phyloP scores from a whole-genome alignment of 176 grass and related monocot species.

The Pontederia paniculata region DNA sequence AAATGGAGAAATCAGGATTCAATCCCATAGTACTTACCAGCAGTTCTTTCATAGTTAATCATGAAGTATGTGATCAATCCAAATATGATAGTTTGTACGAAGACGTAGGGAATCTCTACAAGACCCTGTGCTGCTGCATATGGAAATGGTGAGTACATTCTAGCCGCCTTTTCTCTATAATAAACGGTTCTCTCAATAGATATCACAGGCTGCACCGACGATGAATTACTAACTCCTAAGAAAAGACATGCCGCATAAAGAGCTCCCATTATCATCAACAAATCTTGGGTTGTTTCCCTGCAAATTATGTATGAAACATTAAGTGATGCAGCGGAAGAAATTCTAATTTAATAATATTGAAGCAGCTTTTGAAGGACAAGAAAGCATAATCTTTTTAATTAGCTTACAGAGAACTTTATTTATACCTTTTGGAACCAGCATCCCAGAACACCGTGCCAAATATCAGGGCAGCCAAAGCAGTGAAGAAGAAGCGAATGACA shows the following conservation, averaged over 20 bases:
- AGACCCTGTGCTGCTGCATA: constrained; percentile 78
- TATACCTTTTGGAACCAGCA: constrained; percentile 37
- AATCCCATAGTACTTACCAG: constrained; percentile 25
- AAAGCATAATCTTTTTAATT: too few relatives aligned
- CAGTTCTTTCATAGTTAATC: constrained; percentile 60
- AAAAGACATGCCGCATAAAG: constrained; percentile 60
- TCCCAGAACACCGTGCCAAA: constrained; percentile 70
- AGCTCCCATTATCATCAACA: constrained; percentile 50
- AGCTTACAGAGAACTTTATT: neutral
- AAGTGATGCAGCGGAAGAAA: too few relatives aligned
- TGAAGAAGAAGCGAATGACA: constrained; percentile 51
- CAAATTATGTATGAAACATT: neutral
- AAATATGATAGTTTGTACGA: constrained; percentile 53
- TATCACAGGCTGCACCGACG: constrained; percentile 52
- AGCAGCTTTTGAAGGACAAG: too few relatives aligned
- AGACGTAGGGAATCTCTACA: constrained; percentile 64
- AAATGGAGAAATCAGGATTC: neutral
- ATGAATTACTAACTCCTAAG: constrained; percentile 55
- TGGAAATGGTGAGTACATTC: constrained; percentile 59
- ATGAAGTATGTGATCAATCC: constrained; percentile 66
- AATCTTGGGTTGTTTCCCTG: constrained; percentile 50
- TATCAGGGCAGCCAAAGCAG: constrained; percentile 37
- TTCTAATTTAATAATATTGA: too few relatives aligned
- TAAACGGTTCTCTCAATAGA: constrained; percentile 63
- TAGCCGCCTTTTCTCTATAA: constrained; percentile 51